Conservation (phyloP, 2,329 filamentous ascomycete genomes). For the Colletotrichum neosansevieriae region DNA sequence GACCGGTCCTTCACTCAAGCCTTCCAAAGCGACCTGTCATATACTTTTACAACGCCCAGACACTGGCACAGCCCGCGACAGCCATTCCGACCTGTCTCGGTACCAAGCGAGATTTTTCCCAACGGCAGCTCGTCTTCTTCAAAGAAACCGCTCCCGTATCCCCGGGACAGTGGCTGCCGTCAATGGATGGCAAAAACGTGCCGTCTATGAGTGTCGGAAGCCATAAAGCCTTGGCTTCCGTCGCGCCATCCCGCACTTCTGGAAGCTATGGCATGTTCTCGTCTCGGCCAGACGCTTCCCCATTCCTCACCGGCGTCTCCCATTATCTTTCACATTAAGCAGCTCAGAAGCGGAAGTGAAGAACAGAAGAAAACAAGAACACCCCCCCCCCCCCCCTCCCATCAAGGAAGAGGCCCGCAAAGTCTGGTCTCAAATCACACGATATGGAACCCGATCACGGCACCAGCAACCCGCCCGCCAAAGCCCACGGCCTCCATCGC, state of each 20-base stretch:
- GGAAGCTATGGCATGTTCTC: not conserved
- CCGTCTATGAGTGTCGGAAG: not conserved
- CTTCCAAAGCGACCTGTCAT: not conserved
- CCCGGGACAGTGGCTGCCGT: not conserved
- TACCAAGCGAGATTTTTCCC: not conserved
- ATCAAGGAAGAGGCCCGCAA: too few relatives aligned
- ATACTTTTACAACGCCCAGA: not conserved
- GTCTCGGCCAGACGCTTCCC: too few relatives aligned
- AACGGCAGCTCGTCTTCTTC: not conserved
- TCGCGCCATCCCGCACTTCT: not conserved
- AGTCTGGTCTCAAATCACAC: not conserved
- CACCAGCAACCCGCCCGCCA: not conserved
- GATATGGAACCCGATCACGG: not conserved
- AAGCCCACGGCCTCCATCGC: not conserved
- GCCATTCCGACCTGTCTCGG: not conserved
- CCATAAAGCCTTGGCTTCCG: not conserved
- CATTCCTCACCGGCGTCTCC: too few relatives aligned
- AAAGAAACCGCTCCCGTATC: not conserved
- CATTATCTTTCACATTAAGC: too few relatives aligned
- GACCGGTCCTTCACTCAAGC: not conserved
- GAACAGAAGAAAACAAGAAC: too few relatives aligned
- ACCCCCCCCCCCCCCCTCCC: too few relatives aligned
- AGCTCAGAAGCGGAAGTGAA: too few relatives aligned
- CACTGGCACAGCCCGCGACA: not conserved
- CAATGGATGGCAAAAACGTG: not conserved